These are phyloP conservation scores for Paecilomyces dactylethromorphus DNA, from an alignment of 2,329 filamentous ascomycete species.

Conservation along the genomic window DNA sequence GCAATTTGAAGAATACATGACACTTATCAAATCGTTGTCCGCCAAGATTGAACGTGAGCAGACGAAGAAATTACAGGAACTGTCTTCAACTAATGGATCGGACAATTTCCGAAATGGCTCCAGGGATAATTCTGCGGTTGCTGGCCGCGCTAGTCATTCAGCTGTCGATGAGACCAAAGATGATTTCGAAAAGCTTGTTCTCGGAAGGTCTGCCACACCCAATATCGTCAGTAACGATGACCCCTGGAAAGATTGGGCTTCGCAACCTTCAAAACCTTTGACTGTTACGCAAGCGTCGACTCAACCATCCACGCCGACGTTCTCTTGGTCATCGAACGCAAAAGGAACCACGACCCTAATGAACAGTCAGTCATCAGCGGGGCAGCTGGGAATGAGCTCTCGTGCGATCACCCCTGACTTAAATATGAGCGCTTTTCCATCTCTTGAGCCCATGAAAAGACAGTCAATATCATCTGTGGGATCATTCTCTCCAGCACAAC, in stretches of 20 bases:
- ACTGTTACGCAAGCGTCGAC: slow-evolving; percentile 18
- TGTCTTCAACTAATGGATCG: slow-evolving; percentile 56
- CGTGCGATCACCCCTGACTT: slow-evolving; percentile 49
- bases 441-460: slow-evolving; percentile 35
- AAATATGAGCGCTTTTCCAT: slow-evolving; percentile 41
- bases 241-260: slow-evolving; percentile 25
- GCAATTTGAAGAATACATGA: slow-evolving; percentile 88
- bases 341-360: slow-evolving; percentile 12
- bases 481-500: slow-evolving; percentile 21
- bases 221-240: slow-evolving; percentile 21
- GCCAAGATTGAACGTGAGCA: slow-evolving; percentile 82
- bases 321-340: slow-evolving; percentile 37
- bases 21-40: slow-evolving; percentile 74
- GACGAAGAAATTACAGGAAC: slow-evolving; percentile 76
- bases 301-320: slow-evolving; percentile 26
- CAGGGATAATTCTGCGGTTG: slow-evolving; percentile 17
- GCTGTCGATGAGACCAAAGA: slow-evolving; percentile 52
- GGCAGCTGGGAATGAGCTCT: slow-evolving; percentile 19
- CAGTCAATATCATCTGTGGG: slow-evolving; percentile 21
- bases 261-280: slow-evolving; percentile 18
- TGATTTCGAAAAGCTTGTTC: slow-evolving; percentile 85
- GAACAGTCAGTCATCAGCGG: slow-evolving; percentile 6
- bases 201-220: slow-evolving; percentile 55
- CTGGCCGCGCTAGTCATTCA: slow-evolving; percentile 29
- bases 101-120: slow-evolving; percentile 32